A percentile compares a stretch with the other conserved stretches of the same genome.
phyloP scores from a whole-genome alignment of 176 grass and related monocot genomes.

The Pharus latifolius region DNA sequence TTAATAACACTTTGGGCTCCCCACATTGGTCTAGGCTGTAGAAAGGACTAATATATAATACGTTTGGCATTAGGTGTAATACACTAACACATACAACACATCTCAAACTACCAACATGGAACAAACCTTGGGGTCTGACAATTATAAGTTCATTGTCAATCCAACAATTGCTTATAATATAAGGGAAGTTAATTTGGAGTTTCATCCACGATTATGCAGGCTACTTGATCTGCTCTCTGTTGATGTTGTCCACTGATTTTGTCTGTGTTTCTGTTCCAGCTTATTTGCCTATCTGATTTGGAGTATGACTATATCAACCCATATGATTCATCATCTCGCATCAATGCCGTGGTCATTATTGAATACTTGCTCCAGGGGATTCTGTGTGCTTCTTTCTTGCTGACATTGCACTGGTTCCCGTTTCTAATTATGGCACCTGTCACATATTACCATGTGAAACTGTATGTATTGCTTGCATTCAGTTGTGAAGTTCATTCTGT shows the following conservation, averaged over 20 bases:
- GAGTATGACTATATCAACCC: conserved; percentile 56
- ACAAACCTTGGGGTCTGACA: too few relatives aligned
- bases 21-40: too few relatives aligned
- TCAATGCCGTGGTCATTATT: conserved; percentile 31
- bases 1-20: too few relatives aligned
- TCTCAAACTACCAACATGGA: too few relatives aligned
- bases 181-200: too few relatives aligned
- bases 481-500: background rate
- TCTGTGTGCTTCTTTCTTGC: conserved; percentile 30
- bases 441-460: conserved; percentile 44
- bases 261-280: conserved; percentile 3
- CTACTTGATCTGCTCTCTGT: background rate
- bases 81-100: too few relatives aligned
- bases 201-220: background rate
- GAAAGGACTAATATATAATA: too few relatives aligned
- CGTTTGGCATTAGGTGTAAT: too few relatives aligned
- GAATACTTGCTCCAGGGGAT: conserved; percentile 38
- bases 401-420: conserved; percentile 45
- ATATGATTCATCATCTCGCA: conserved; percentile 33
- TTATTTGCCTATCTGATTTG: conserved; percentile 37
- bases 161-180: too few relatives aligned
- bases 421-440: conserved; percentile 32
- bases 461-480: conserved; percentile 26
- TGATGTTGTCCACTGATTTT: background rate
- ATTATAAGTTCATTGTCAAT: too few relatives aligned